Percentiles rank a stretch among this genome's conserved stretches.
These are phyloP conservation scores for Heimioporus punctisporus DNA, from an alignment of 1,284 basidiomycete species.

Conservation along the genomic window DNA sequence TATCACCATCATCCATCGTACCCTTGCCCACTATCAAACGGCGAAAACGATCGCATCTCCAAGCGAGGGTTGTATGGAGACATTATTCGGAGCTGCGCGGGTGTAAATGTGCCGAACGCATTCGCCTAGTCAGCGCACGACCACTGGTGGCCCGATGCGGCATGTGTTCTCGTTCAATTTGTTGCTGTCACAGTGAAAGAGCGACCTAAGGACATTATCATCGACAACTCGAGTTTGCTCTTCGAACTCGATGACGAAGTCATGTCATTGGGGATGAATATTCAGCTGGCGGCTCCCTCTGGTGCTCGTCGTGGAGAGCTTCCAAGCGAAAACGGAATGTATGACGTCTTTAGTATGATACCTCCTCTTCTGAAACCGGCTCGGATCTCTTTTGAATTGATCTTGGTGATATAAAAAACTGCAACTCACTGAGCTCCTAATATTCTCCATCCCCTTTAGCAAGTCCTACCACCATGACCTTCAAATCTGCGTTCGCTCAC, in stretches of 20 bases:
- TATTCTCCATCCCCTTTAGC: too few relatives aligned
- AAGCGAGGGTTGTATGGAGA: conserved; percentile 20
- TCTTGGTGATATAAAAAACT: too few relatives aligned
- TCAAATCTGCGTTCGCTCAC: too few relatives aligned
- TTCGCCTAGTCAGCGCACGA: conserved; percentile 16
- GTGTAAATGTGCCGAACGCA: conserved; percentile 23
- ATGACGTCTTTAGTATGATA: too few relatives aligned
- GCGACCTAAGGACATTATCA: conserved; percentile 65
- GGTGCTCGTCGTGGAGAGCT: conserved; percentile 25
- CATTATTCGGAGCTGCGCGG: conserved; percentile 14
- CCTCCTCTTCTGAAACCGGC: too few relatives aligned
- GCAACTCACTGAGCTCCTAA: too few relatives aligned
- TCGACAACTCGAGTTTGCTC: conserved; percentile 87
- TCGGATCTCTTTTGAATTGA: too few relatives aligned
- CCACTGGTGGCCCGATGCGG: conserved; percentile 31
- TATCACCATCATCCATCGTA: conserved; percentile 12
- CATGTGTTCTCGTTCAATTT: conserved; percentile 1
- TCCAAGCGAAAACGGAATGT: conserved; percentile 13
- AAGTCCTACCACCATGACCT: too few relatives aligned
- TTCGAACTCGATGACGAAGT: conserved; percentile 76
- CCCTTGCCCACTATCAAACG: conserved; percentile 38
- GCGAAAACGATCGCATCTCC: conserved; percentile 45
- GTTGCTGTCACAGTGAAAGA: conserved; percentile 9
- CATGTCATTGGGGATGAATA: conserved; percentile 64
- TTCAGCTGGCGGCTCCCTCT: conserved; percentile 81